Conservation (phyloP, 2,329 filamentous ascomycete species). For the Penicillium sclerotiorum region DNA sequence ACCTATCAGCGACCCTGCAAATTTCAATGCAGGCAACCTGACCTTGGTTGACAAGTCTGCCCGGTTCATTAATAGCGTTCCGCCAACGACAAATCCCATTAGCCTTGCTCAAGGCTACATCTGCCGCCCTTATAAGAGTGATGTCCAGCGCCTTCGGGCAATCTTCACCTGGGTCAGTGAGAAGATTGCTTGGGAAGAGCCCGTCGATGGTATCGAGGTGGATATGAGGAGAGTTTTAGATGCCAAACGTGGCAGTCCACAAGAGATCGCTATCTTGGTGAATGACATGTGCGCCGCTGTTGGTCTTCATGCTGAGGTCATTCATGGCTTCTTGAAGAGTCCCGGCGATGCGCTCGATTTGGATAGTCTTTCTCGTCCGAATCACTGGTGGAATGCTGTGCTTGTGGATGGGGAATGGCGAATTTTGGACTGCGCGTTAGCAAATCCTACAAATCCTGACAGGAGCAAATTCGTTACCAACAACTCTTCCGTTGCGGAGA, state of each 20-base stretch:
- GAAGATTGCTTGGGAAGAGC: conserved; percentile 92
- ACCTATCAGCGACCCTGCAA: conserved; percentile 77
- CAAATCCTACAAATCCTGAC: conserved; percentile 85
- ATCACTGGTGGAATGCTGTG: conserved; percentile 98
- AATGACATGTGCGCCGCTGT: conserved; percentile 92
- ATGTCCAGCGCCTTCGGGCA: conserved; percentile 86
- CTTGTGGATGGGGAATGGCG: conserved; percentile 94
- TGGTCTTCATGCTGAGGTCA: conserved; percentile 81
- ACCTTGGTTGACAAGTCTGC: conserved; percentile 93
- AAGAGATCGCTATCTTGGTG: conserved; percentile 87
- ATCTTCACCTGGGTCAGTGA: conserved; percentile 99
- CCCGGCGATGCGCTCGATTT: conserved; percentile 83
- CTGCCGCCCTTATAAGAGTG: conserved; percentile 89
- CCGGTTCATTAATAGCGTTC: conserved; percentile 81
- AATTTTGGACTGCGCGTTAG: conserved; percentile 90
- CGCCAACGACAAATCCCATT: conserved; percentile 77
- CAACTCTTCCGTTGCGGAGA: conserved; percentile 71
- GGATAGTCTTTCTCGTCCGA: conserved; percentile 79
- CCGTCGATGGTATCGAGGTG: conserved; percentile 75
- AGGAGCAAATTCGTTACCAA: conserved; percentile 75
- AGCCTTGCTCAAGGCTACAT: conserved; percentile 88
- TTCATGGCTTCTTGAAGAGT: conserved; percentile 86
- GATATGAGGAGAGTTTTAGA: conserved; percentile 84
- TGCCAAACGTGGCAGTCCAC: conserved; percentile 77
- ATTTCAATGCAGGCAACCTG: conserved; percentile 79